Evolutionary conservation across 352 stramenopile species (phyloP).

Genomic region (Phytophthora pinifolia): DNA sequence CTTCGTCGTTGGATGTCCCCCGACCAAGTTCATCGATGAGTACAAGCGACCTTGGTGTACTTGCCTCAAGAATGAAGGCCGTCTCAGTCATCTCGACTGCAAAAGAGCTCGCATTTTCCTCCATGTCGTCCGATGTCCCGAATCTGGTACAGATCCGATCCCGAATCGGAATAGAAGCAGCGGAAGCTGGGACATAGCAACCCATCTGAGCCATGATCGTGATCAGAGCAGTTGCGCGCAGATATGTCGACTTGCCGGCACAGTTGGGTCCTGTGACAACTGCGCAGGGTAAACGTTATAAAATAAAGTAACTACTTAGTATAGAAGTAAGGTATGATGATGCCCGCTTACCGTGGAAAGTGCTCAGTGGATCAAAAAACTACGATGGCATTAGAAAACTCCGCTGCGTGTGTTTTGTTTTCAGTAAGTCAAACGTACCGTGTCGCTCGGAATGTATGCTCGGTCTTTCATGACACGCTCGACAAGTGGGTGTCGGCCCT

Average conservation of each 20-base stretch:
- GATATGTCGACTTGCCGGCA: conserved; percentile 91
- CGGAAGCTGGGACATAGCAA: conserved; percentile 85
- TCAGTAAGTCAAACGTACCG: conserved; percentile 31
- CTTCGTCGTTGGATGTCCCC: conserved; percentile 90
- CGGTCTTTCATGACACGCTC: conserved; percentile 65
- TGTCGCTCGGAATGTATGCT: conserved; percentile 86
- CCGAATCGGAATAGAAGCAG: conserved; percentile 80
- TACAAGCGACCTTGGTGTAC: conserved; percentile 71
- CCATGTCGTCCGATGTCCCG: conserved; percentile 92
- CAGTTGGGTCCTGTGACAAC: conserved; percentile 92
- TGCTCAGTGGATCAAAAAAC: conserved; percentile 76
- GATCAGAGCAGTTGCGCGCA: conserved; percentile 83
- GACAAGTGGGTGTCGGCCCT: conserved; percentile 78
- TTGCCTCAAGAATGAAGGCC: conserved; percentile 82
- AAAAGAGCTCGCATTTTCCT: conserved; percentile 93
- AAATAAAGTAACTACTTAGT: too few relatives aligned
- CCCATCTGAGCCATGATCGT: conserved; percentile 92
- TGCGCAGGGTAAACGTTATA: conserved; percentile 23
- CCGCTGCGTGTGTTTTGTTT: too few relatives aligned
- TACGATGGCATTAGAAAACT: conserved; percentile 11
- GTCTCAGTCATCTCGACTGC: conserved; percentile 91
- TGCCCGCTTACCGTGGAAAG: conserved; percentile 58
- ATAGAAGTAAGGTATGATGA: neutral
- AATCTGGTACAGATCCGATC: conserved; percentile 92
- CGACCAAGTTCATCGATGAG: conserved; percentile 92